A percentile compares a stretch with the other conserved stretches of the same genome.
phyloP scores from a whole-genome alignment of 2,329 filamentous ascomycete genomes.

The Emergomyces africanus region DNA sequence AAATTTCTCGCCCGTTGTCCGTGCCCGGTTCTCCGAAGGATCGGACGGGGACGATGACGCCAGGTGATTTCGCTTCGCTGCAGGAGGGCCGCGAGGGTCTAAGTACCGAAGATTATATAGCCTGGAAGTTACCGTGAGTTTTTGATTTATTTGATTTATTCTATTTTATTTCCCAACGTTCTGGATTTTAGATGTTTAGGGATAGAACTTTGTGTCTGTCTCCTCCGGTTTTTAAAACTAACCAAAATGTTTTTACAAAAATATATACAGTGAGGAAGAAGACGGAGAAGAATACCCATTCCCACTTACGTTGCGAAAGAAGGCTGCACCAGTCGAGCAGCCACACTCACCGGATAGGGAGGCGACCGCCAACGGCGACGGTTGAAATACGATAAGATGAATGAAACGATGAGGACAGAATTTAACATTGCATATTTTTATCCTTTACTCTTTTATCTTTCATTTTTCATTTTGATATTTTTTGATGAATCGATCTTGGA shows the following conservation, averaged over 20 bases:
- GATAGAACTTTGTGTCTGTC: neutral
- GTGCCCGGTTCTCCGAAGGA: constrained; percentile 88
- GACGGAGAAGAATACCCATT: constrained; percentile 69
- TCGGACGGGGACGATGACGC: constrained; percentile 94
- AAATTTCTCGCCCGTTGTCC: constrained; percentile 88
- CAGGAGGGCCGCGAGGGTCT: constrained; percentile 90
- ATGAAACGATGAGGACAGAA: neutral
- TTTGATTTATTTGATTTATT: no score
- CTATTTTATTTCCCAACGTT: no score
- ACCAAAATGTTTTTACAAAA: constrained; percentile 14
- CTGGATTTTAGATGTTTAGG: no score
- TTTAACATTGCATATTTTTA: neutral
- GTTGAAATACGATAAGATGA: neutral
- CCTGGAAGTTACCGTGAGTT: constrained; percentile 81
- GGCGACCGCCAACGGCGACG: neutral
- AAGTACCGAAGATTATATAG: constrained; percentile 93
- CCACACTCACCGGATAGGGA: constrained; percentile 20
- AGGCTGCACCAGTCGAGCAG: constrained; percentile 18
- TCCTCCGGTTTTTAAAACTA: no score
- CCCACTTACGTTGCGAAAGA: constrained; percentile 52
- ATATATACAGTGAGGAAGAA: constrained; percentile 75
- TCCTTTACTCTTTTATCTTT: neutral
- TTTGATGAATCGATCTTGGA: neutral
- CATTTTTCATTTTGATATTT: neutral
- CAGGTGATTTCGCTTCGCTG: constrained; percentile 90